Evolutionary conservation across 441 rosid genomes (phyloP).

Genomic region (Gossypium davidsonii): DNA sequence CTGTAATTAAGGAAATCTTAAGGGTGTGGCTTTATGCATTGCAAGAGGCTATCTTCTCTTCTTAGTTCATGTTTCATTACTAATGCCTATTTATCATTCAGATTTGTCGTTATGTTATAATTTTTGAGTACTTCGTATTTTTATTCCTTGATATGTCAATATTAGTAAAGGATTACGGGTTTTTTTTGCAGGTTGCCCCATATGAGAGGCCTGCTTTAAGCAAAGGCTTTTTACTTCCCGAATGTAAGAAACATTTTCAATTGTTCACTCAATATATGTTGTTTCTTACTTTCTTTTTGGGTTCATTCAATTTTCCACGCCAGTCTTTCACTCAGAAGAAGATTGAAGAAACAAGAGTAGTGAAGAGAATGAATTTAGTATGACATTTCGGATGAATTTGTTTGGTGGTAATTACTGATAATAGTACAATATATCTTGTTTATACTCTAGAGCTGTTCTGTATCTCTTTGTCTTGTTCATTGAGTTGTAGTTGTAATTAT

Average conservation of each 20-base stretch:
- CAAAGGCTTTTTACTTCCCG: slow-evolving; percentile 89
- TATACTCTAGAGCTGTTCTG: background rate
- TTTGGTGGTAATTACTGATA: background rate
- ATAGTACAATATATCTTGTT: background rate
- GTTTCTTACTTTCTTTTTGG: background rate
- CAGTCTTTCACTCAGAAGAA: background rate
- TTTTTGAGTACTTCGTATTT: background rate
- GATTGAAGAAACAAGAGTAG: slow-evolving; percentile 3
- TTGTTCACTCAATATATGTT: background rate
- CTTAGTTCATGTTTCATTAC: background rate
- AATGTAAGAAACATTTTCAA: slow-evolving; percentile 44
- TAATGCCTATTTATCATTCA: background rate
- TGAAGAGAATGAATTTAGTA: background rate
- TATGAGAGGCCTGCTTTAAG: slow-evolving; percentile 97
- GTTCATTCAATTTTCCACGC: background rate
- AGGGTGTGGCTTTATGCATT: background rate
- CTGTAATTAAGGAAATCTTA: background rate
- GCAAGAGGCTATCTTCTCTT: background rate
- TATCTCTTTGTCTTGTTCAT: background rate
- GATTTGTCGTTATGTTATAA: background rate
- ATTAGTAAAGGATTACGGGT: background rate
- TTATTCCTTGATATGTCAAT: background rate
- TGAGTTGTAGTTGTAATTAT: background rate
- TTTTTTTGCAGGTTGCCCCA: slow-evolving; percentile 63
- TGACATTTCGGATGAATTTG: background rate